Evolutionary conservation across 1,284 basidiomycete genomes (phyloP).

Genomic region (Microbotryum intermedium): DNA sequence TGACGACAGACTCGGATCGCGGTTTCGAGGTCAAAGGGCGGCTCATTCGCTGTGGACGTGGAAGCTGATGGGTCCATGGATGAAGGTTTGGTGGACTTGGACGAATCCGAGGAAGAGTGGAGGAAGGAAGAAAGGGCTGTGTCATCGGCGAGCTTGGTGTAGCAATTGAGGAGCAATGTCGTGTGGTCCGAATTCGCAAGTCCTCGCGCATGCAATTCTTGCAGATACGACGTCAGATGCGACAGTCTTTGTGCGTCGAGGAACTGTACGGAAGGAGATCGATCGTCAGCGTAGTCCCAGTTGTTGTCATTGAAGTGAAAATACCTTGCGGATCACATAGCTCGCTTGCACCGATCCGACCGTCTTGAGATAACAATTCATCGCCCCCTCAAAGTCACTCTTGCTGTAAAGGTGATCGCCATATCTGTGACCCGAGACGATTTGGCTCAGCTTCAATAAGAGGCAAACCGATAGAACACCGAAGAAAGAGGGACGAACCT

Average conservation of each 20-base stretch:
- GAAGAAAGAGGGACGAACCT: constrained; percentile 31
- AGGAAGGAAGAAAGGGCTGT: constrained; percentile 83
- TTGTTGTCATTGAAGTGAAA: not conserved
- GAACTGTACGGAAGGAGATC: constrained; percentile 51
- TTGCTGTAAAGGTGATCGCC: constrained; percentile 89
- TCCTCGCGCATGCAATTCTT: constrained; percentile 81
- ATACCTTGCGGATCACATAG: constrained; percentile 90
- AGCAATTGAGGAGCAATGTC: constrained; percentile 88
- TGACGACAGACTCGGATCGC: constrained; percentile 94
- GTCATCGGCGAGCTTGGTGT: constrained; percentile 92
- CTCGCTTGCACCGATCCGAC: constrained; percentile 84
- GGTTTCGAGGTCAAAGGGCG: constrained; percentile 93
- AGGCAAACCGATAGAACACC: not conserved
- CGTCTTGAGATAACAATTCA: constrained; percentile 84
- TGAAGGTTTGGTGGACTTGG: not conserved
- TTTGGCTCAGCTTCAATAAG: no score
- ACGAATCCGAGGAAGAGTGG: constrained; percentile 49
- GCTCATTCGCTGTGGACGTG: constrained; percentile 43
- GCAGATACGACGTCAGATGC: constrained; percentile 88
- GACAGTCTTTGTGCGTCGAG: constrained; percentile 92
- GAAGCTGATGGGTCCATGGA: not conserved
- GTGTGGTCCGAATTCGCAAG: constrained; percentile 95
- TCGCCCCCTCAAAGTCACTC: constrained; percentile 84
- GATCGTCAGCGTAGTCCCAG: not conserved
- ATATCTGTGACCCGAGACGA: constrained; percentile 46